Conservation (phyloP, 140 eudicot species). For the Cichorium intybus region DNA sequence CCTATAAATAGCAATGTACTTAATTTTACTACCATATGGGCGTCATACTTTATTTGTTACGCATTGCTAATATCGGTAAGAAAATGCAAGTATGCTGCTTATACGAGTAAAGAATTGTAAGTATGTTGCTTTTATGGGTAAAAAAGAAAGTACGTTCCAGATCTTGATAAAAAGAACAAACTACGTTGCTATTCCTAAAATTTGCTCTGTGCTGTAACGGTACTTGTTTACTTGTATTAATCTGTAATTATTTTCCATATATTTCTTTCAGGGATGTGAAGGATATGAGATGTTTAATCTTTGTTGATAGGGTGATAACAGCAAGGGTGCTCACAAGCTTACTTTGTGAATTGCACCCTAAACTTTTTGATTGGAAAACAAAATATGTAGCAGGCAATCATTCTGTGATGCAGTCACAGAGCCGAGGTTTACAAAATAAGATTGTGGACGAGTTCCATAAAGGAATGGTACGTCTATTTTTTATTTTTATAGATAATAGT, state of each 20-base stretch:
- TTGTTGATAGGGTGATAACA: slow-evolving; percentile 74
- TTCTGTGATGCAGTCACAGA: slow-evolving; percentile 49
- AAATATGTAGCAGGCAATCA: slow-evolving; percentile 62
- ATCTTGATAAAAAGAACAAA: neutral
- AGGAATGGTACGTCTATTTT: slow-evolving; percentile 46
- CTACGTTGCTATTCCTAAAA: neutral
- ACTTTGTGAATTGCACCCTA: slow-evolving; percentile 51
- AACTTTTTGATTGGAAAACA: slow-evolving; percentile 53
- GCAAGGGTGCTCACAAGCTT: slow-evolving; percentile 58
- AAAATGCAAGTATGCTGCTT: neutral
- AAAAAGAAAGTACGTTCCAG: neutral
- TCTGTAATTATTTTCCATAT: neutral
- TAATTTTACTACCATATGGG: too few relatives aligned
- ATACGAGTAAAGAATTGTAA: neutral
- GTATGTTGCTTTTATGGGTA: neutral
- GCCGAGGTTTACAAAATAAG: slow-evolving; percentile 55
- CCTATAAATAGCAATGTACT: too few relatives aligned
- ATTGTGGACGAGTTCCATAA: slow-evolving; percentile 77
- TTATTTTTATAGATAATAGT: neutral
- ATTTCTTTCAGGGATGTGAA: slow-evolving; percentile 39
- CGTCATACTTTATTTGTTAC: too few relatives aligned
- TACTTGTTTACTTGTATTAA: neutral
- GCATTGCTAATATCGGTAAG: too few relatives aligned
- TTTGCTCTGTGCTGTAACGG: too few relatives aligned
- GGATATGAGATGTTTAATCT: slow-evolving; percentile 74